Evolutionary conservation across 78 protist genomes (phyloP).

Genomic region (Anaeramoeba ignava): DNA sequence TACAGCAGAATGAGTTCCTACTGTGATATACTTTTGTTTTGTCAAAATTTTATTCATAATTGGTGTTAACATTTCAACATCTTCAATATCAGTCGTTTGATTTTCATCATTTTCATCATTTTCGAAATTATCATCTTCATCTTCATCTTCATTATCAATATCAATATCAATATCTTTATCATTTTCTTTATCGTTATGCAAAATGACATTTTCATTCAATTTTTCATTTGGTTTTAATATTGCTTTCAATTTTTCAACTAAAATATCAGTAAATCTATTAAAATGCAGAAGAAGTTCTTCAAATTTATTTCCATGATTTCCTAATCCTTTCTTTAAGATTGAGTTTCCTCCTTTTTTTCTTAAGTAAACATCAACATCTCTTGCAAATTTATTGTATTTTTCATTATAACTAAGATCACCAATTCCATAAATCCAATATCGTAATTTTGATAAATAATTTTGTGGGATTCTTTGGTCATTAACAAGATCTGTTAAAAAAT

Average conservation of each 20-base stretch:
- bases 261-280: background rate
- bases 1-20: slow-evolving; percentile 76
- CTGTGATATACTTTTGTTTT: slow-evolving; percentile 45
- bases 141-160: background rate
- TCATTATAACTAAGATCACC: background rate
- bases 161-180: background rate
- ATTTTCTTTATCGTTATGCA: background rate
- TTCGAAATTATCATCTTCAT: background rate
- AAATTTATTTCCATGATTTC: background rate
- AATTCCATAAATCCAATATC: background rate
- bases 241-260: background rate
- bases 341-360: background rate
- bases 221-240: background rate
- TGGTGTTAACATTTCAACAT: slow-evolving; percentile 28
- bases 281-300: background rate
- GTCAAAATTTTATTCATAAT: slow-evolving; percentile 12
- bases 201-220: background rate
- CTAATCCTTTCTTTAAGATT: background rate
- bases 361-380: background rate
- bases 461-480: background rate
- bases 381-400: background rate
- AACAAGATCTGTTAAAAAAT: background rate
- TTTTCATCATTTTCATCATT: background rate
- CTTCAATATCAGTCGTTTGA: background rate
- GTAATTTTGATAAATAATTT: background rate